Base-by-base conservation (phyloP, 805 yeast species). In the Sugiyamaella mastotermitis region DNA sequence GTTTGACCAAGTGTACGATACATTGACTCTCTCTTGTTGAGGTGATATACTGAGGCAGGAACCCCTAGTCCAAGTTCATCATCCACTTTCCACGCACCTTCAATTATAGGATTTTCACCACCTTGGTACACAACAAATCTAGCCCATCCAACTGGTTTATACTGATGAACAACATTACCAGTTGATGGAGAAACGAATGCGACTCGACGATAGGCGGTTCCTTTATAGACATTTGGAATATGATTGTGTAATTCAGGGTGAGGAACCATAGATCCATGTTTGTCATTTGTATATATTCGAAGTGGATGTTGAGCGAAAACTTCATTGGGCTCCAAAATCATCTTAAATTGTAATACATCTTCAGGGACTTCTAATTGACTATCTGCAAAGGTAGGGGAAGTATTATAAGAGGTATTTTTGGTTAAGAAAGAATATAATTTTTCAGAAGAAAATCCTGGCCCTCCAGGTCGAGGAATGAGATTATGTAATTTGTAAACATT, bases 21-120 rank as follows among this genome's bases (percentile, higher is more conserved):
- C 18, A 50, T 26, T 3, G 44, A 27, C 17, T 39, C 42, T 11
- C 14, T 33, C 3, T 43, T 38, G 30, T 46, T 46, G 11, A 57
- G 27, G 18, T 53, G 58, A 33, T 57, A 57, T 3, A 52, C 39
- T 1, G 60, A 37, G 2, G 50, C 31, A 1, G 57, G 54, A 19
- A 52, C 50, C 8, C 61, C 61, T 7, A 57, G 50, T 1, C 50
- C 50, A 8, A 31, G 38, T 35, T 52, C 57, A 31, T 56, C 62
- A 36, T 55, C 56, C 3, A 57, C 61, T 31, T 47, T 47, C 56
- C 60, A 58, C 1, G 58, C 39, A 11, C 62, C 63, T 23, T 48
- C 42, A 6, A 53, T 30, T 5, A 30, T 31, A 10, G 51, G 49
- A 5, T 18, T 20, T 4, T 14, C 7, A 3, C 48, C 53, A 18